Evolutionary conservation across 1,284 basidiomycete genomes (phyloP).

Genomic region (Hemileia vastatrix): DNA sequence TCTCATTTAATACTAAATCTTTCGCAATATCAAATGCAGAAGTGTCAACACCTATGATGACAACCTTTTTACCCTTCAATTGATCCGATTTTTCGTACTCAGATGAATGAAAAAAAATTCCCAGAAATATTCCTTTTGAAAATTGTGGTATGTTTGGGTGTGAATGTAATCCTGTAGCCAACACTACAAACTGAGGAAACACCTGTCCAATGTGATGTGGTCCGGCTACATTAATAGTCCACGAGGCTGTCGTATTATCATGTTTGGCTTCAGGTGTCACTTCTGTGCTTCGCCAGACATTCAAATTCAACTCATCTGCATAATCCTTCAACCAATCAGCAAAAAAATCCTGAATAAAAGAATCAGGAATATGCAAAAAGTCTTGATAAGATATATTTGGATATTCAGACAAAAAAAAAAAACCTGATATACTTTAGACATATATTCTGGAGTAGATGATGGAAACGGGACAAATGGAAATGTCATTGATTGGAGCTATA

Average conservation of each 20-base stretch:
- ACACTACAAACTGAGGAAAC: constrained; percentile 50
- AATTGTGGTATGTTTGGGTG: constrained; percentile 49
- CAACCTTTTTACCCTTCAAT: constrained; percentile 54
- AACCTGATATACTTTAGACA: too few relatives aligned
- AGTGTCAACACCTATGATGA: constrained; percentile 56
- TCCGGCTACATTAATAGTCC: constrained; percentile 51
- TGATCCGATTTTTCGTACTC: constrained; percentile 50
- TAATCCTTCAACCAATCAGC: constrained; percentile 62
- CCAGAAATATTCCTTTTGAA: constrained; percentile 53
- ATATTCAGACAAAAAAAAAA: too few relatives aligned
- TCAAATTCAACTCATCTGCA: constrained; percentile 56
- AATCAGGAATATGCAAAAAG: too few relatives aligned
- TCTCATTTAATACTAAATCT: constrained; percentile 50
- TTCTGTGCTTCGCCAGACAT: constrained; percentile 56
- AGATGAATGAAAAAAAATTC: constrained; percentile 53
- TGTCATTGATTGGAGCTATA: too few relatives aligned
- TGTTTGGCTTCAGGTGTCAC: constrained; percentile 50
- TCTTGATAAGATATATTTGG: too few relatives aligned
- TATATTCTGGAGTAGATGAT: too few relatives aligned
- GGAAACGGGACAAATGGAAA: too few relatives aligned
- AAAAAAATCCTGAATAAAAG: constrained; percentile 52
- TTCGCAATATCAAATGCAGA: constrained; percentile 50
- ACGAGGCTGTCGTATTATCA: constrained; percentile 51
- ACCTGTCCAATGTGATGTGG: constrained; percentile 50
- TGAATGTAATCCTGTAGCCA: constrained; percentile 56